Base-by-base conservation (phyloP, 345 rosid genomes). In the Isatis tinctoria region DNA sequence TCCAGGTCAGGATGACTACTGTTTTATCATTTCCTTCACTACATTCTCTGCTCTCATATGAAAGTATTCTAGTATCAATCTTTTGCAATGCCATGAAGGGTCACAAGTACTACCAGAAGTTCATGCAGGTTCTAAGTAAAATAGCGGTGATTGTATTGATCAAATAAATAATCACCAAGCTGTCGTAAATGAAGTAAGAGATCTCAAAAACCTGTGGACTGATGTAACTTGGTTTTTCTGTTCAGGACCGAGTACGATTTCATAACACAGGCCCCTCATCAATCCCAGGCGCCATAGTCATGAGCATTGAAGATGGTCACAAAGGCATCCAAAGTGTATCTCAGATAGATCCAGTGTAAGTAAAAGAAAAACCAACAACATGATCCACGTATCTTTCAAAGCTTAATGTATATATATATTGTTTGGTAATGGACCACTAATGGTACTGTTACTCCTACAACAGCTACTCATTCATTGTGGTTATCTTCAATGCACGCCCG, bases 281-380 rank as follows among this genome's bases (percentile, higher is more conserved):
- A 43, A 61, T 90, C 67, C 93, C 87, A 8, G 99, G 97, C 26
- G 83, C 90, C 69, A 87, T 91, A 45, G 92, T 82, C 73, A 88
- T 91, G 92, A 87, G 93, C 83, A 83, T 95, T 77, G 97, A 95
- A 83, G 97, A 90, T 83, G 93, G 93, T 47, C 77, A 74, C 40
- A 77, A 80, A 76, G 92, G 85, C 70, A 65, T 73, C 57, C 84
- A 88, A 1, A 88, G 88, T 64, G 63, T 88, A 73, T 76, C 92
- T 65, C 91, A 84, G 74, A 81, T 90, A 64, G 97, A 95, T 83
- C 83, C 89, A 26, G 53, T 60, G 97, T 91, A 79, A 56, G 98
- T 80, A 37, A 33, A 76, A 41, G 17, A 32, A 68, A 44, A 18
- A 45, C 26, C 41, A 28, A 57, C 14, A 60, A 63, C 20, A 37